Evolutionary conservation across 371 early-diverging fungal genomes (phyloP).

Genomic region (Saksenaea oblongispora): DNA sequence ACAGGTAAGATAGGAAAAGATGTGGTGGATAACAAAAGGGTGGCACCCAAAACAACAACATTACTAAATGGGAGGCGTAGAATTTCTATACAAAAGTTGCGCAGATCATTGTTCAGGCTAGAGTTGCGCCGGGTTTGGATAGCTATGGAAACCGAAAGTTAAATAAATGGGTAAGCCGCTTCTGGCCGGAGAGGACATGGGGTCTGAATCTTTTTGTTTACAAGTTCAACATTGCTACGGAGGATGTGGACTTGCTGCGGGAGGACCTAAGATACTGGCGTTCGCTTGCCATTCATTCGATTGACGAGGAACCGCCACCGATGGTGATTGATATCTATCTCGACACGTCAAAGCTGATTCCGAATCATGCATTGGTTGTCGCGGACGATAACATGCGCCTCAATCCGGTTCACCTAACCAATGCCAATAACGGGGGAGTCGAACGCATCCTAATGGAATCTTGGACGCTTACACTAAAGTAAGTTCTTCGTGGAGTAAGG

Average conservation of each 20-base stretch:
- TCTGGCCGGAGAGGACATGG: background rate
- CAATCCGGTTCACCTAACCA: conserved; percentile 10
- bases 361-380: conserved; percentile 61
- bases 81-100: conserved; percentile 68
- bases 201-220: conserved; percentile 1
- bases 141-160: conserved; percentile 18
- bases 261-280: conserved; percentile 78
- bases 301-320: conserved; percentile 53
- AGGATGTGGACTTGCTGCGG: conserved; percentile 69
- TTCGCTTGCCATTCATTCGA: conserved; percentile 31
- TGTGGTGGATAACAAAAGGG: background rate
- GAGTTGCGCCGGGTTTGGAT: conserved; percentile 18
- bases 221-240: conserved; percentile 81
- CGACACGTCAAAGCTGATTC: conserved; percentile 63
- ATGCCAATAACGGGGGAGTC: conserved; percentile 8
- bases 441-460: conserved; percentile 70
- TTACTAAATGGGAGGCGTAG: conserved; percentile 14
- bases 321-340: conserved; percentile 77
- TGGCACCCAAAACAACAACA: background rate
- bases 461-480: conserved; percentile 80
- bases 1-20: conserved; percentile 25
- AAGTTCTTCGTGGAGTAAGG: conserved; percentile 21
- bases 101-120: conserved; percentile 59
- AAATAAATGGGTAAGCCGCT: conserved; percentile 27
- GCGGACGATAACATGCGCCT: conserved; percentile 17